Percentiles rank a stretch among this genome's conserved stretches.
These are phyloP conservation scores for Infundibulicybe gibba DNA, from an alignment of 768 basidiomycete genomes.

Conservation along the genomic window DNA sequence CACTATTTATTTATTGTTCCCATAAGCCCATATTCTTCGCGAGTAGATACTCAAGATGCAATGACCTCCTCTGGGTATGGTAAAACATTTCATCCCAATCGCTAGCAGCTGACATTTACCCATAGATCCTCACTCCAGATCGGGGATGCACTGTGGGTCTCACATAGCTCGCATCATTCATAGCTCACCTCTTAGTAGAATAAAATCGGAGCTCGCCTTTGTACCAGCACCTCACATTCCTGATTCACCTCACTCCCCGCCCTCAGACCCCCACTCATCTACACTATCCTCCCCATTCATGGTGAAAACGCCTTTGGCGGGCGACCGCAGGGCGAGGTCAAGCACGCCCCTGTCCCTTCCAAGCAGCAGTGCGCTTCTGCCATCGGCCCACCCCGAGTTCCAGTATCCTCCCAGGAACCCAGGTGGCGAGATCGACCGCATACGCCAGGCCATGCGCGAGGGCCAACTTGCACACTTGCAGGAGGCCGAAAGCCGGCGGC, in stretches of 20 bases:
- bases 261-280: slow-evolving; percentile 23
- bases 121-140: not conserved
- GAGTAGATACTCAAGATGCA: slow-evolving; percentile 7
- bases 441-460: slow-evolving; percentile 50
- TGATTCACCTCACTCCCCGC: slow-evolving; percentile 22
- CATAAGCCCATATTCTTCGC: slow-evolving; percentile 13
- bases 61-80: not conserved
- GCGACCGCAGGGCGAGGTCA: slow-evolving; percentile 10
- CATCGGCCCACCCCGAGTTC: slow-evolving; percentile 12
- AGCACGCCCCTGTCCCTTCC: slow-evolving; percentile 11
- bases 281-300: slow-evolving; percentile 46
- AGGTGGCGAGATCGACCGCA: slow-evolving; percentile 58
- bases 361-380: slow-evolving; percentile 11
- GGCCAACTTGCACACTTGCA: slow-evolving; percentile 44
- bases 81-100: slow-evolving; percentile 6
- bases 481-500: slow-evolving; percentile 60
- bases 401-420: slow-evolving; percentile 21
- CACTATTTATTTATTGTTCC: not conserved
- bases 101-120: not conserved
- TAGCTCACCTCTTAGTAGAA: slow-evolving; percentile 5
- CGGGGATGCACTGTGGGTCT: not conserved
- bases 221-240: slow-evolving; percentile 20
- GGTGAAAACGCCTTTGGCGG: slow-evolving; percentile 29
- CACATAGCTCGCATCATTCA: not conserved
- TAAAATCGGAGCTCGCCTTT: slow-evolving; percentile 14